A percentile compares a stretch with the other conserved stretches of the same genome.
Evolutionary conservation across 208 protist species (phyloP).

Genomic region (Acanthamoeba divionensis): DNA sequence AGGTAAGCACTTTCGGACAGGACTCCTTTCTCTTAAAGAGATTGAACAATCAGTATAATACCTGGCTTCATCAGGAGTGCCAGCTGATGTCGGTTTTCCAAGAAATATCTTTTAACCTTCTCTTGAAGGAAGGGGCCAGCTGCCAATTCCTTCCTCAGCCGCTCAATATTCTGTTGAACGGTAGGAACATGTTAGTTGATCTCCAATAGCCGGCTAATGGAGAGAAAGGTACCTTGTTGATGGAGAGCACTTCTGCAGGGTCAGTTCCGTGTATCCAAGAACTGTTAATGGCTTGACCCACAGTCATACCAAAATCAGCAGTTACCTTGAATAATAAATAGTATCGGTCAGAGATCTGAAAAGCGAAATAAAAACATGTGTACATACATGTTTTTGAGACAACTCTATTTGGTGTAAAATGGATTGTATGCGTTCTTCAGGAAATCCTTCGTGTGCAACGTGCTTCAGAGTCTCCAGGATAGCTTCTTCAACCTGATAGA

Average conservation of each 20-base stretch:
- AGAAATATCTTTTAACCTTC: slow-evolving; percentile 31
- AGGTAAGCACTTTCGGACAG: too few relatives aligned
- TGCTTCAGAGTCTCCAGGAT: slow-evolving; percentile 61
- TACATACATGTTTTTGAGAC: slow-evolving; percentile 66
- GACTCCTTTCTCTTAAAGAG: too few relatives aligned
- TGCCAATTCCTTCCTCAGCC: slow-evolving; percentile 36
- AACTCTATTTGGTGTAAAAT: slow-evolving; percentile 73
- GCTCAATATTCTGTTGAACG: slow-evolving; percentile 24
- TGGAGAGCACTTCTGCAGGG: slow-evolving; percentile 49
- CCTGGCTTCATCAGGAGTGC: slow-evolving; percentile 29
- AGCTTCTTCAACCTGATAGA: slow-evolving; percentile 39
- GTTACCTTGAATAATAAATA: neutral
- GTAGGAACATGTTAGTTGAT: too few relatives aligned
- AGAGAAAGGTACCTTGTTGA: slow-evolving; percentile 58
- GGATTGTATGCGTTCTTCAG: slow-evolving; percentile 59
- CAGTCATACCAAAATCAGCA: slow-evolving; percentile 57
- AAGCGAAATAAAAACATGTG: neutral
- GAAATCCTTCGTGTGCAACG: slow-evolving; percentile 49
- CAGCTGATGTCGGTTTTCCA: slow-evolving; percentile 35
- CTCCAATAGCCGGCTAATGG: neutral
- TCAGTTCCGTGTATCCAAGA: slow-evolving; percentile 63
- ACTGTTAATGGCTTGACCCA: slow-evolving; percentile 34
- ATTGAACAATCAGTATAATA: neutral
- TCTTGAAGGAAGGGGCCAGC: slow-evolving; percentile 15
- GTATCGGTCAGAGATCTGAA: neutral